These are phyloP conservation scores for Gigaspora rosea DNA, from an alignment of 192 early-diverging fungal genomes.

Conservation along the genomic window DNA sequence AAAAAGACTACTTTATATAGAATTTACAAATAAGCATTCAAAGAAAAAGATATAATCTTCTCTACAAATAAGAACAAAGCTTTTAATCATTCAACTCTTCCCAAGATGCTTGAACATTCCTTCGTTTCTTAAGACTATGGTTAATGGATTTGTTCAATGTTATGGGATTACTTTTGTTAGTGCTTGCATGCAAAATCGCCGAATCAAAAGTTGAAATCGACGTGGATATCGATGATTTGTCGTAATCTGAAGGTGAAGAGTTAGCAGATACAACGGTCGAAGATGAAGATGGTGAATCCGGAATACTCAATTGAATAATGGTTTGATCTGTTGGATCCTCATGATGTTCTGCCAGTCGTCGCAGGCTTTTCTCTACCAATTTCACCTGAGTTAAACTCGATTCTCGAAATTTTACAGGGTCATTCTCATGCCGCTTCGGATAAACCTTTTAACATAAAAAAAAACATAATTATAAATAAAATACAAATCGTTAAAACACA, in stretches of 20 bases:
- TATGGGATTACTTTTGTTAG: background rate
- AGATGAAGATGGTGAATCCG: background rate
- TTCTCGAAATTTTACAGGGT: conserved; percentile 53
- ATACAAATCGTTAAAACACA: conserved; percentile 1
- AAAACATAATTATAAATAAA: background rate
- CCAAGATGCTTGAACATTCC: background rate
- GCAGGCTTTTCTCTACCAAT: conserved; percentile 57
- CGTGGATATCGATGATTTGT: background rate
- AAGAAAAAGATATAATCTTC: no score
- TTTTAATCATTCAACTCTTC: background rate
- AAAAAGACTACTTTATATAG: no score
- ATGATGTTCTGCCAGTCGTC: conserved; percentile 39
- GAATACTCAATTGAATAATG: conserved; percentile 19
- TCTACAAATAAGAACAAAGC: no score
- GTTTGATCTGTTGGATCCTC: conserved; percentile 38
- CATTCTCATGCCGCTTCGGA: conserved; percentile 47
- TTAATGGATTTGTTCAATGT: background rate
- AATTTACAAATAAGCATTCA: no score
- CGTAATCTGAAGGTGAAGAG: background rate
- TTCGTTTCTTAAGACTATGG: background rate
- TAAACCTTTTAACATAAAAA: conserved; percentile 45
- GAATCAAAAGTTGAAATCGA: background rate
- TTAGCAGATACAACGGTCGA: conserved; percentile 11
- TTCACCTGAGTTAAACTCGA: conserved; percentile 57
- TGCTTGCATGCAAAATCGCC: background rate